Base-by-base conservation (phyloP, 169 alveolate genomes). In the Cryptosporidium ubiquitum region DNA sequence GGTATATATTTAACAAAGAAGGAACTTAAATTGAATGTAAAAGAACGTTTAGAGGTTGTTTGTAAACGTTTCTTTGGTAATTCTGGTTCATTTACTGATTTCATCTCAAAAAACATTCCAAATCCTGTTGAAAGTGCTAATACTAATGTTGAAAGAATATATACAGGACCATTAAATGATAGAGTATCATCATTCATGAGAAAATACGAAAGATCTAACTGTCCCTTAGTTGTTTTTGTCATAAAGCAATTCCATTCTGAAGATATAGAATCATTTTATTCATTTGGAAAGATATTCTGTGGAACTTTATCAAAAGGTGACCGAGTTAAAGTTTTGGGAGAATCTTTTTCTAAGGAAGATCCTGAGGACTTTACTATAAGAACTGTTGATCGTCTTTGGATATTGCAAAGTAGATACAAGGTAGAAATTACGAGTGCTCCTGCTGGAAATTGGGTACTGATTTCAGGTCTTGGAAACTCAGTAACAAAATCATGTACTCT, bases 261-360 rank as follows among this genome's bases (percentile, higher is more conserved):
- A 52, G 97, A 95, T 70, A 93, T 97, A 75, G 93, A 93, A 70
- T 85, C 97, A 69, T 96, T 99, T 85, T 98, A 97, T 86, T 94
- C 97, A 57, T 96, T 98, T 69, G 99, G 99, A 1, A 93, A 99
- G 64, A 98, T 99, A 42, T 86, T 97, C 95, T 96, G 98, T 33
- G 99, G 99, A 49, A 97, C 99, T 18, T 79, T 99, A 33, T 86
- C 91, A 75, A 96, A 96, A 89, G 99, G 99, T 0, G 97, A 97
- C 71, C 94, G 95, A 5, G 98, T 99, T 40, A 96, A 94, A 91
- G 96, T 98, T n/a, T 91, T 98, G 68, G 99, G 99, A 14, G 98
- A 95, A 92, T 93, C 94, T 47, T 97, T 93, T 75, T 92, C 97
- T n/a, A 85, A 93, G n/a, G 98, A 97, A 70, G 99, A 98, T 84